Evolutionary conservation across 2,329 filamentous ascomycete species (phyloP).

Genomic region (Fonsecaea multimorphosa): DNA sequence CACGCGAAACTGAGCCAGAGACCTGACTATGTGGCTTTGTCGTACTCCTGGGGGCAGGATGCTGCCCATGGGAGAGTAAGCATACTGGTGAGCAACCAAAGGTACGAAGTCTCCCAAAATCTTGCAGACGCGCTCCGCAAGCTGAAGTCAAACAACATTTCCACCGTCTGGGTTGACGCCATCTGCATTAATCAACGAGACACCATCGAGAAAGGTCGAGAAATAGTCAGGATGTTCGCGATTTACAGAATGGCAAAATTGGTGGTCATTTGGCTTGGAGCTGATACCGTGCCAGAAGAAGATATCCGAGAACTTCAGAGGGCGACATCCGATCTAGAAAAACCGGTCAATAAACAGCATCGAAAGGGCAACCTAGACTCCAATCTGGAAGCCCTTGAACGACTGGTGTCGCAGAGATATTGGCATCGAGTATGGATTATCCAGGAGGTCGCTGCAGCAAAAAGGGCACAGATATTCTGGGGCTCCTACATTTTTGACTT

Average conservation of each 20-base stretch:
- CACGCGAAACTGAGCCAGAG: slow-evolving; percentile 27
- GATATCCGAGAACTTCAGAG: slow-evolving; percentile 23
- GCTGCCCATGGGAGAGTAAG: not conserved
- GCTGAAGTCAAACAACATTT: slow-evolving; percentile 16
- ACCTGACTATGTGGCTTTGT: slow-evolving; percentile 31
- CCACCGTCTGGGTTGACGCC: slow-evolving; percentile 31
- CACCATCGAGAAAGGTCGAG: slow-evolving; percentile 24
- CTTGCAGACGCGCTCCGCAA: slow-evolving; percentile 24
- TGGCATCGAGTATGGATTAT: slow-evolving; percentile 40
- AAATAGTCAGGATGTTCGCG: slow-evolving; percentile 30
- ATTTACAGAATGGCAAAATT: slow-evolving; percentile 34
- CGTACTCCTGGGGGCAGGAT: slow-evolving; percentile 32
- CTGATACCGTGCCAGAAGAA: slow-evolving; percentile 22
- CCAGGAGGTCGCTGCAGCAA: slow-evolving; percentile 36
- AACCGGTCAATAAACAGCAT: slow-evolving; percentile 9
- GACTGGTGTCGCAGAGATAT: slow-evolving; percentile 36
- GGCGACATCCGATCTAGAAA: slow-evolving; percentile 12
- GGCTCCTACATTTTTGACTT: slow-evolving; percentile 29
- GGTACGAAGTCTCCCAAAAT: slow-evolving; percentile 19
- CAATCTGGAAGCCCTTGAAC: slow-evolving; percentile 21
- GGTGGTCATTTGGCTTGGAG: slow-evolving; percentile 39
- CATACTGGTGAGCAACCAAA: slow-evolving; percentile 24
- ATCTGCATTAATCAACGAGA: slow-evolving; percentile 33
- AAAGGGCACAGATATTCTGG: slow-evolving; percentile 24
- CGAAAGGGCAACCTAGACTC: not conserved